Conservation (phyloP, 129 eudicot species). For the Rutidosis leptorrhynchoides region DNA sequence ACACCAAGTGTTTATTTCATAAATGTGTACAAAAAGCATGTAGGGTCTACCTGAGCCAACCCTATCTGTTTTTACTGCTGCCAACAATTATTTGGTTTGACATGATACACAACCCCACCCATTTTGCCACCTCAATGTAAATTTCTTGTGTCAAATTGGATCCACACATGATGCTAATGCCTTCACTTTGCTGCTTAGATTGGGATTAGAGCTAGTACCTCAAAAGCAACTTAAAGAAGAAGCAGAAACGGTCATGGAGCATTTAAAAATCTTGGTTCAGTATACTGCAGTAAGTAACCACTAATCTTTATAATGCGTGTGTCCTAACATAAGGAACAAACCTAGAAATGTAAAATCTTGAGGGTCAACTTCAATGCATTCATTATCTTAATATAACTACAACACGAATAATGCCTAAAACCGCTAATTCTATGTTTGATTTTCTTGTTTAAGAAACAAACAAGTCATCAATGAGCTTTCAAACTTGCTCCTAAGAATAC, state of each 20-base stretch:
- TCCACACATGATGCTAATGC: slow-evolving; percentile 22
- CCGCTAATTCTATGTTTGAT: not conserved
- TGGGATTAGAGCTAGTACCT: slow-evolving; percentile 67
- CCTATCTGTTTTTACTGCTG: not conserved
- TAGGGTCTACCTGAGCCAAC: not conserved
- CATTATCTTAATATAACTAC: not conserved
- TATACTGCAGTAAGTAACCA: slow-evolving; percentile 75
- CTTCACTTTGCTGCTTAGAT: slow-evolving; percentile 38
- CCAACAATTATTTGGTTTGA: not conserved
- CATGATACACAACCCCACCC: not conserved
- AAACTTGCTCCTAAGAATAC: not conserved
- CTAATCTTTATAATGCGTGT: not conserved
- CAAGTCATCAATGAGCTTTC: not conserved
- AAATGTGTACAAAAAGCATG: slow-evolving; percentile 2
- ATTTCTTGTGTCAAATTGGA: slow-evolving; percentile 18
- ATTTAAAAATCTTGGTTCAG: slow-evolving; percentile 74
- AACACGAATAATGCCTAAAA: not conserved
- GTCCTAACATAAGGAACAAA: not conserved
- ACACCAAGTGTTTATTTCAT: not conserved
- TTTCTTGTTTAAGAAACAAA: slow-evolving; percentile 1
- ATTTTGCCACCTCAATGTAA: slow-evolving; percentile 5
- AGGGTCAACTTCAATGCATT: not conserved
- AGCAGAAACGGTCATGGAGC: slow-evolving; percentile 76
- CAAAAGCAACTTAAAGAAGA: slow-evolving; percentile 81
- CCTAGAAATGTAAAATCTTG: not conserved